Base-by-base conservation (phyloP, 495 filamentous ascomycete genomes). In the Lophiostoma macrostomum region DNA sequence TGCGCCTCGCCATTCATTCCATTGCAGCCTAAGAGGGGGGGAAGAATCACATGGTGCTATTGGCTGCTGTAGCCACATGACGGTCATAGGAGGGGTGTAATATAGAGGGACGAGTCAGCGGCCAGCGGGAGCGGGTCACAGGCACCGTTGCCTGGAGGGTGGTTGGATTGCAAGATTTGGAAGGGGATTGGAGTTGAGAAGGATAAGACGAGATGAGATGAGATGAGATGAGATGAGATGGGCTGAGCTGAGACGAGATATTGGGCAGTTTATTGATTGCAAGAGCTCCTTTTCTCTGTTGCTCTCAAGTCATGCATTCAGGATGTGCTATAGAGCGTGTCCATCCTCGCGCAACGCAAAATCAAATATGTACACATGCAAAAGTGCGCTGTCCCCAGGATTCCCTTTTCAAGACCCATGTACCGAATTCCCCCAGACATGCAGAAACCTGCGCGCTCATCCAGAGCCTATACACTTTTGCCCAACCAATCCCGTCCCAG, bases 341-440 rank as follows among this genome's bases (percentile, higher is more conserved):
- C n/a, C n/a, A n/a, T 38, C 18, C 27, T 50, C 39, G 20, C 47
- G 29, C 23, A 50, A 22, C 6, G 22, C 29, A 48, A 38, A 50
- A 39, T 35, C 47, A 50, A 37, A 29, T 14, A 50, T 50, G 47
- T 36, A 50, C 14, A 41, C 24, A 31, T 51, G 5, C 48, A 40
- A 27, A 20, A 40, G 14, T 37, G 32, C 20, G 24, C 28, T 28
- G 28, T 31, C 14, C 42, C 25, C 28, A 31, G 16, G 30, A 31
- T 19, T 31, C 16, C 37, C 19, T 16, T 34, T 42, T 34, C 22
- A 14, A 44, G 50, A 35, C 35, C 38, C 38, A 37, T 53, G 50
- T 22, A 23, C 50, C 34, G 34, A 22, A 20, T 22, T 14, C 2
- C 36, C 30, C 50, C 50, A 36, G 37, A 53, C 22, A 19, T 49